Evolutionary conservation across 2,329 filamentous ascomycete species (phyloP), one percentile per base, ranked within the genome.

Genomic region (Diaporthe ilicicola): DNA sequence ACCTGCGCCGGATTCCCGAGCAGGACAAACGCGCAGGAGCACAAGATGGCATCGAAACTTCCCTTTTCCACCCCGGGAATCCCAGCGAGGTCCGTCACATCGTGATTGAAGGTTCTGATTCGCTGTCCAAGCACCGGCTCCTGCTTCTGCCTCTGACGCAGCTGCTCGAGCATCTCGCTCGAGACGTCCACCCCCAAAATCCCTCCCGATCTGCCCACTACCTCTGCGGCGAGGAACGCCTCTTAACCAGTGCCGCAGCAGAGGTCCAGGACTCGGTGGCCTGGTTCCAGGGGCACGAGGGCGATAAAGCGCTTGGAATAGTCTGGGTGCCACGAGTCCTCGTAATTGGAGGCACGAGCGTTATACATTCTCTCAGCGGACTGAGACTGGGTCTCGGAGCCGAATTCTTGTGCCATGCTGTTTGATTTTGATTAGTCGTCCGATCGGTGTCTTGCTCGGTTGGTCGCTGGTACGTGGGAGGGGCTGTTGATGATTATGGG

Each of bases 231-330:
- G 19, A 77, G 73, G 64, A 78, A 76, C 9, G 75, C 74, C 24
- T 80, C 79, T 3, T 81, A 73, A 6, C 79, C 80, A 13, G 80
- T 81, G n/a, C 80, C 80, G 70, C 80, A 81, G 37, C 76, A 78
- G n/a, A 80, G 76, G 39, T 75, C 73, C 4, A 81, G 77, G 29
- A 81, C 71, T 27, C 70, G 74, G 48, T 80, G 71, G n/a, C 78
- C 76, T 0, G 74, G 56, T 17, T 71, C 67, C 19, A 80, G 53
- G 7, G 75, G 71, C 3, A 75, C 74, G 15, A 78, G 34, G 8
- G 73, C 69, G 71, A 79, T 76, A 70, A 82, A 78, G 13, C 79
- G 75, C 29, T 67, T 72, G n/a, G 76, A 78, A 65, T 78, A 81
- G 4, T 73, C 74, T 0, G 78, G 77, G 69, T 81, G 78, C 77